phyloP scores from a whole-genome alignment of 1,139 yeast species.

The Suhomyces terraborum region DNA sequence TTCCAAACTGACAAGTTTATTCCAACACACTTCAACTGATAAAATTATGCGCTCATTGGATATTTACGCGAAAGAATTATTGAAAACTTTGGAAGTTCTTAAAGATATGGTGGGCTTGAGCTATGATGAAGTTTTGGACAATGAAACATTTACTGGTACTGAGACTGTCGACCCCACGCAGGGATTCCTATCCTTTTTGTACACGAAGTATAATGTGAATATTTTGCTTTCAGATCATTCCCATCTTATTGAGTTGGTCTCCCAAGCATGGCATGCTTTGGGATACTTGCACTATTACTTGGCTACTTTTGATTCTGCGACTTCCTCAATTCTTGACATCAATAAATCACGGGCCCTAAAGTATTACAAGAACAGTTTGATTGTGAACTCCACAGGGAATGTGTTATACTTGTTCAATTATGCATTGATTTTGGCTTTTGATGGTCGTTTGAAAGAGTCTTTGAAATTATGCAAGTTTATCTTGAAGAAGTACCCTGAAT shows the following conservation, averaged over 20 bases:
- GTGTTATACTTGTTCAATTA: constrained; percentile 36
- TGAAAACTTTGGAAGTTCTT: constrained; percentile 28
- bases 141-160: constrained; percentile 5
- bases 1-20: constrained; percentile 25
- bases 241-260: constrained; percentile 33
- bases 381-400: constrained; percentile 44
- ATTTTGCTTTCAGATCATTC: constrained; percentile 34
- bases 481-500: constrained; percentile 45
- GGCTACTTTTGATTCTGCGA: constrained; percentile 33
- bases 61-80: constrained; percentile 24
- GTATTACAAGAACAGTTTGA: constrained; percentile 40
- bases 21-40: constrained; percentile 30
- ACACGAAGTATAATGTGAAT: constrained; percentile 40
- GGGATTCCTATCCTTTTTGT: constrained; percentile 36
- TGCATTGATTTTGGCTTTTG: constrained; percentile 40
- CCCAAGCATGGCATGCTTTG: constrained; percentile 43
- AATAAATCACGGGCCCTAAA: constrained; percentile 24
- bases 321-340: constrained; percentile 21
- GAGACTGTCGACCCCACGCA: constrained; percentile 7
- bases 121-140: constrained; percentile 20
- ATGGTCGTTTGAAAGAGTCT: constrained; percentile 30
- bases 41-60: constrained; percentile 26
- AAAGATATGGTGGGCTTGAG: constrained; percentile 29
- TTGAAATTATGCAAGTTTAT: constrained; percentile 45
- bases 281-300: constrained; percentile 38